These are phyloP conservation scores for Fusarium globosum DNA, from an alignment of 2,329 filamentous ascomycete genomes.

Conservation along the genomic window DNA sequence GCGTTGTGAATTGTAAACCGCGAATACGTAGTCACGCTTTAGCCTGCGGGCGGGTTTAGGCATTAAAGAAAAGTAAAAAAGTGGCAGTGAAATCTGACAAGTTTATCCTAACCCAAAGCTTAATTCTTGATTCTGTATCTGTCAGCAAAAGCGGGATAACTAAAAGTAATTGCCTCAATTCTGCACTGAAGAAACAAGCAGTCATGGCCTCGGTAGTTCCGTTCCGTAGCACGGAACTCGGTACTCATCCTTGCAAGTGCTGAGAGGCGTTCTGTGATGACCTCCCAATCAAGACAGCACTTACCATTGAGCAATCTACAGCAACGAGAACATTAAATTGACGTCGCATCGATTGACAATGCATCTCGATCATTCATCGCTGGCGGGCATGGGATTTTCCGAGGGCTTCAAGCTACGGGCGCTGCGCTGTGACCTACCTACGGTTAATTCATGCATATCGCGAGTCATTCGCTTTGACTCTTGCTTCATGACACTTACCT, in stretches of 20 bases:
- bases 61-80: background rate
- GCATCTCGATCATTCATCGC: background rate
- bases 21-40: background rate
- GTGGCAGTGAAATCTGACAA: background rate
- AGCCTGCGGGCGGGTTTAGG: background rate
- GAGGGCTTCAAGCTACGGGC: background rate
- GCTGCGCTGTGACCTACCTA: background rate
- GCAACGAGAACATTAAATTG: background rate
- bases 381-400: background rate
- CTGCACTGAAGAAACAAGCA: background rate
- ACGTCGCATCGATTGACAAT: background rate
- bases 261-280: background rate
- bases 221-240: background rate
- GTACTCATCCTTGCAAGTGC: background rate
- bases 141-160: background rate
- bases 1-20: background rate
- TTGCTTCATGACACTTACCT: background rate
- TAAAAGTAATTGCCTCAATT: background rate
- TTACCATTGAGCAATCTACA: background rate
- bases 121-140: background rate
- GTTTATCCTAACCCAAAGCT: background rate
- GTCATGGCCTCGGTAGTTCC: background rate
- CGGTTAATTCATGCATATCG: background rate
- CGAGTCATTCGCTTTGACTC: slow-evolving; percentile 8
- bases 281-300: background rate